These are phyloP conservation scores for Rhizophagus sp. DNA, from an alignment of 192 early-diverging fungal genomes.

Conservation along the genomic window DNA sequence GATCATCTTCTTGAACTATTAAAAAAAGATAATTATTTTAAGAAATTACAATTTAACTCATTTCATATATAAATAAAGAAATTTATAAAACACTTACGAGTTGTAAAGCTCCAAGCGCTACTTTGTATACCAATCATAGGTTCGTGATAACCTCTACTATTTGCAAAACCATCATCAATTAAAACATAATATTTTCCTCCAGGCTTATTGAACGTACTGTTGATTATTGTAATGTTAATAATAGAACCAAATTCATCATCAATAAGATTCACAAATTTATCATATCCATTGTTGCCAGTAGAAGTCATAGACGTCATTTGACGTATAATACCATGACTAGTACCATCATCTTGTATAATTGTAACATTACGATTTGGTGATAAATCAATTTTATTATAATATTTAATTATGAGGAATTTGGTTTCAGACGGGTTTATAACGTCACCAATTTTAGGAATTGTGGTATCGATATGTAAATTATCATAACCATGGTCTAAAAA, in stretches of 20 bases:
- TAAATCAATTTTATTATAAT: background rate
- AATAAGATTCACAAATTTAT: background rate
- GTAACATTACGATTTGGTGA: background rate
- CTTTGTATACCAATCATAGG: background rate
- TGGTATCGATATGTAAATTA: background rate
- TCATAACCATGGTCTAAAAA: background rate
- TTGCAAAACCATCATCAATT: constrained; percentile 19
- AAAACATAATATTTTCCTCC: background rate
- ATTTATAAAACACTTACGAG: background rate
- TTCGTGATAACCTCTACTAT: background rate
- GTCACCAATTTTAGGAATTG: background rate
- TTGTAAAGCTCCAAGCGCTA: background rate
- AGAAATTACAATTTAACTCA: no score
- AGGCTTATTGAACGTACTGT: background rate
- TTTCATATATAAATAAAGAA: no score
- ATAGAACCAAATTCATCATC: background rate
- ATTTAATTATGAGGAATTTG: background rate
- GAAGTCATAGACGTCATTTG: background rate
- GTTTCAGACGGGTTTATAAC: no score
- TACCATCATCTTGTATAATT: background rate
- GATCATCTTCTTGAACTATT: no score
- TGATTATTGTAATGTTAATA: background rate
- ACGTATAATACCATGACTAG: background rate
- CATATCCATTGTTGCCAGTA: no score
- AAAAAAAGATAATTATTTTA: no score